Evolutionary conservation across 2,329 filamentous ascomycete species (phyloP).

Genomic region (Exophiala oligosperma): DNA sequence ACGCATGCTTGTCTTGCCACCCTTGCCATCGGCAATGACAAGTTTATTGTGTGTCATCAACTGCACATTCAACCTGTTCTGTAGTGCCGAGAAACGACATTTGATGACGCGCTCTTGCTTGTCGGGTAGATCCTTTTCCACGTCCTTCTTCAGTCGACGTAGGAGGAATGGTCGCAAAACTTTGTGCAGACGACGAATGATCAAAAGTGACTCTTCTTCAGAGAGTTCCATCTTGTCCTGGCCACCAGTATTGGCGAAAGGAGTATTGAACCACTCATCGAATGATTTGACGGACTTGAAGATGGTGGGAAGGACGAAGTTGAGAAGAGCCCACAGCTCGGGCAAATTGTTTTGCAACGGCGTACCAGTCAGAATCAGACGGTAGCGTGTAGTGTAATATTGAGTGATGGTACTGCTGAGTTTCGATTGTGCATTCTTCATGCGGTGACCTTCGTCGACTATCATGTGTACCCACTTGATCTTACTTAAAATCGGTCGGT

Average conservation of each 20-base stretch:
- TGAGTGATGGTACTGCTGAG: constrained; percentile 90
- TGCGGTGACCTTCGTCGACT: constrained; percentile 97
- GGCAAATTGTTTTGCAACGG: constrained; percentile 95
- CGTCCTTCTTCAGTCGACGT: constrained; percentile 97
- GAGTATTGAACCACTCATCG: constrained; percentile 99
- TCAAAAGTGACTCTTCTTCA: constrained; percentile 98
- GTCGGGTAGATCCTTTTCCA: constrained; percentile 97
- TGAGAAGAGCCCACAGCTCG: constrained; percentile 96
- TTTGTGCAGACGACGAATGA: constrained; percentile 97
- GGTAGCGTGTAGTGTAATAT: constrained; percentile 93
- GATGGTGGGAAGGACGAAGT: constrained; percentile 96
- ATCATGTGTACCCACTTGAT: constrained; percentile 99
- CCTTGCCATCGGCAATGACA: constrained; percentile 90
- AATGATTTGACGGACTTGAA: constrained; percentile 99
- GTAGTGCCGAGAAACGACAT: constrained; percentile 94
- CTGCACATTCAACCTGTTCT: constrained; percentile 93
- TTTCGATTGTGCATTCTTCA: constrained; percentile 98
- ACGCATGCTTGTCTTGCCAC: constrained; percentile 88
- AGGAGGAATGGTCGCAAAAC: constrained; percentile 95
- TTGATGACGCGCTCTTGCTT: constrained; percentile 99
- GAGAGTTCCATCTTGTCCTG: constrained; percentile 99
- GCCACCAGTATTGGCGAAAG: constrained; percentile 95
- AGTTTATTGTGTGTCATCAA: constrained; percentile 95
- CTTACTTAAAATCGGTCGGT: constrained; percentile 90
- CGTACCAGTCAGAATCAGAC: constrained; percentile 95